phyloP scores from a whole-genome alignment of 192 early-diverging fungal species.

The Physocladia obscura region DNA sequence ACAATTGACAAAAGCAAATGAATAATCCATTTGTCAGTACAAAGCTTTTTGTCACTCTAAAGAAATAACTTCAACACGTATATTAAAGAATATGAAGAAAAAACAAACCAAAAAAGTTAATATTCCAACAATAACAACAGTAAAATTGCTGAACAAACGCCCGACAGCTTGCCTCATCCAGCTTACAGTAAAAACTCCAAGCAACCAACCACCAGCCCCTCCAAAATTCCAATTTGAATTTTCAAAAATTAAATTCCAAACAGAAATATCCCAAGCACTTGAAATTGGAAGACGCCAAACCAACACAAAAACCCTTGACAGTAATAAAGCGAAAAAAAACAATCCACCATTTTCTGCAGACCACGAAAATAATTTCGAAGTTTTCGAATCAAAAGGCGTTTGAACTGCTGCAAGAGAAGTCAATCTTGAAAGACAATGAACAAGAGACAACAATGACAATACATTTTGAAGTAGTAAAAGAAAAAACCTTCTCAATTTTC shows the following conservation, averaged over 20 bases:
- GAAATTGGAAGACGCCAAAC: neutral
- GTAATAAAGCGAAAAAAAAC: constrained; percentile 4
- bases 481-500: neutral
- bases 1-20: constrained; percentile 4
- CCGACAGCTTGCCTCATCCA: neutral
- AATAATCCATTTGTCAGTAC: constrained; percentile 8
- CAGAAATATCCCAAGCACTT: constrained; percentile 10
- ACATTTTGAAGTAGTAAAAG: neutral
- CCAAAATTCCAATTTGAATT: neutral
- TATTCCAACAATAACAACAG: neutral
- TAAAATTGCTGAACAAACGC: neutral
- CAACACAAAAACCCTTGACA: neutral
- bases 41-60: constrained; percentile 9
- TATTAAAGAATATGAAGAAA: neutral
- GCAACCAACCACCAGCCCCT: neutral
- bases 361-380: neutral
- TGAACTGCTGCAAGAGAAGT: neutral
- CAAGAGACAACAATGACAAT: neutral
- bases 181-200: constrained; percentile 9
- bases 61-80: neutral
- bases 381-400: neutral
- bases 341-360: no score
- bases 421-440: neutral
- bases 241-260: neutral
- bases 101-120: constrained; percentile 11